Base-by-base conservation (phyloP, 108 stramenopile species). In the Licmophora abbreviata region DNA sequence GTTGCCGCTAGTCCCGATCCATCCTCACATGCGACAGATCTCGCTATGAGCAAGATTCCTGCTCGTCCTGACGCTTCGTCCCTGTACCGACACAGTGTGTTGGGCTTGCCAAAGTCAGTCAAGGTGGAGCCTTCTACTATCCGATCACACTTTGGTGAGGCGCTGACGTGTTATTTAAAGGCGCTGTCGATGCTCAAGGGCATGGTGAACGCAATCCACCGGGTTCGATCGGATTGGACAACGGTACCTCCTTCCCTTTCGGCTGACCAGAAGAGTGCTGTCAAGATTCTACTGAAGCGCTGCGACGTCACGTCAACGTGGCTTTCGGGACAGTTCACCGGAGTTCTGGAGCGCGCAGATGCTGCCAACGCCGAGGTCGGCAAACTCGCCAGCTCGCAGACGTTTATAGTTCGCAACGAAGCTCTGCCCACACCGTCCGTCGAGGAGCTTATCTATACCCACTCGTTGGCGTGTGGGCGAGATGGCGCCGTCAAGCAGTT, bases 401-500 rank as follows among this genome's bases (percentile, higher is more conserved):
- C n/a, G 8, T 29, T 38, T 12, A 18, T 30, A 11, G 41, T 44
- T 7, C 24, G 24, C 18, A 18, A 41, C 6, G 25, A 49, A 27
- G 23, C 28, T n/a, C 15, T 34, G 24, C 36, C 42, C 28, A 34
- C 53, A 28, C 38, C 54, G 8, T 74, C 60, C 18, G 81, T 85
- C 6, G 84, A 86, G 46, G 91, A 92, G 59, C 60, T 92, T 23
- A 84, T 92, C 48, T 92, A 86, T 63, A 82, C 83, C 61, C 84
- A 85, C 49, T 70, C 86, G 37, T 70, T 86, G 34, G 80, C 80
- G 29, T 86, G 73, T 34, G 84, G 91, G 26, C 52, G 79, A 14
- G 86, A 92, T 45, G 91, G 86, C 12, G 81, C 84, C 24, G 85
- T 86, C 18, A 88, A 88, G 51, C 91, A 88, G 44, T 64, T 85